Conservation (phyloP, 192 early-diverging fungal species). For the Coemansia sp. region DNA sequence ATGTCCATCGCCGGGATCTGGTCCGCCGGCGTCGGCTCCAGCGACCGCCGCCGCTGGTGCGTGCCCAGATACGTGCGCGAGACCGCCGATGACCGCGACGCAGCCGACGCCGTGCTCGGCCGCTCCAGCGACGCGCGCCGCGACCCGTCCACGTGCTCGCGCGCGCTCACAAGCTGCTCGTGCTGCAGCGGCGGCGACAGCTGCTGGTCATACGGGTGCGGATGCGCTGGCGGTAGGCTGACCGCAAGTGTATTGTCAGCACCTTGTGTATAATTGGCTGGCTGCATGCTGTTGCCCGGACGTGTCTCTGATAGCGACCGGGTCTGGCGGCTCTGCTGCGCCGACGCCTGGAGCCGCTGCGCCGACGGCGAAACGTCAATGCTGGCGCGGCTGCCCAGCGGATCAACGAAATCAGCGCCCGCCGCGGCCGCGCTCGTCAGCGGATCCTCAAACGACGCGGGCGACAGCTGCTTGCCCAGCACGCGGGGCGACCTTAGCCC, state of each 20-base stretch:
- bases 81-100: slow-evolving; percentile 3
- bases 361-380: slow-evolving; percentile 21
- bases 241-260: not conserved
- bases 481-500: slow-evolving; percentile 46
- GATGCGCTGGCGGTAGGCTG: not conserved
- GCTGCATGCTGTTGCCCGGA: not conserved
- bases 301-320: slow-evolving; percentile 44
- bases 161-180: slow-evolving; percentile 30
- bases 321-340: slow-evolving; percentile 27
- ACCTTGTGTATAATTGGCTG: too few relatives aligned
- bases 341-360: not conserved
- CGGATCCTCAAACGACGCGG: slow-evolving; percentile 40
- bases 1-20: slow-evolving; percentile 61
- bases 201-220: slow-evolving; percentile 51
- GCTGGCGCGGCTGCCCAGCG: slow-evolving; percentile 18
- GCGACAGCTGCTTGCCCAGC: slow-evolving; percentile 40
- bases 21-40: slow-evolving; percentile 37
- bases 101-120: slow-evolving; percentile 1
- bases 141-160: slow-evolving; percentile 30
- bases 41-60: slow-evolving; percentile 43
- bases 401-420: not conserved
- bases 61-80: slow-evolving; percentile 31
- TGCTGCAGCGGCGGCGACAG: slow-evolving; percentile 45
- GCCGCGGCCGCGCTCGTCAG: slow-evolving; percentile 46
- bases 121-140: slow-evolving; percentile 15